Evolutionary conservation across 2,329 filamentous ascomycete genomes (phyloP), one percentile per base, ranked within the genome.

Genomic region (Hymenoscyphus repandus): DNA sequence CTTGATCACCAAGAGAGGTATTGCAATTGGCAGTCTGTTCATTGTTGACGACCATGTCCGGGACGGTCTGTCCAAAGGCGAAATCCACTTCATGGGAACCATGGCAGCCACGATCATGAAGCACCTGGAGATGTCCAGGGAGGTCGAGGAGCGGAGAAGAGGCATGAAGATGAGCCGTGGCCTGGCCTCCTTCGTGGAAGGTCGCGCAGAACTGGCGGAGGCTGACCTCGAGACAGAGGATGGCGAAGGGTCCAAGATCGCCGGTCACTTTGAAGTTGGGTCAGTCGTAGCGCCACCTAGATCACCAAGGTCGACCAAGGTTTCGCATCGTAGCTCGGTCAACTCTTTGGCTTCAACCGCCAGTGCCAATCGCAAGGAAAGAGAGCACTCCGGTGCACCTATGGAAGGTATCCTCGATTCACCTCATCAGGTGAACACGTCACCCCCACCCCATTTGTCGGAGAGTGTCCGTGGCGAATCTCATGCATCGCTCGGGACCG

Each of bases 121-220:
- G 34, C 82, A 86, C 52, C 62, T 87, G 22, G 80, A 83, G 66
- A 78, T 74, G 72, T 76, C 69, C 33, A 72, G 74, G 62, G 76
- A 70, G 54, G 74, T 68, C 38, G 78, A 74, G 53, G 79, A 76
- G 57, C 77, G 74, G 59, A 75, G 71, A 56, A 74, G 72, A 55
- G 79, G 71, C 34, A 79, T 73, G 57, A 76, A 73, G 60, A 83
- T 77, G 68, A 76, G 74, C 49, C 70, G 74, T 13, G 77, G 78
- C 0, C 64, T 83, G 9, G 77, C 74, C 4, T 72, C 70, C 5
- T 82, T 80, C 49, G 75, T 80, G 1, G 76, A 79, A 52, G 74
- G 74, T 6, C 60, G 59, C 13, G 51, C 58, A 30, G 59, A 65
- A 33, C 54, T 66, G 10, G 47, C 48, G 13, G 64, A 66, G 49